These are phyloP conservation scores for Myxozyma neglecta DNA, from an alignment of 805 yeast species.

Conservation along the genomic window DNA sequence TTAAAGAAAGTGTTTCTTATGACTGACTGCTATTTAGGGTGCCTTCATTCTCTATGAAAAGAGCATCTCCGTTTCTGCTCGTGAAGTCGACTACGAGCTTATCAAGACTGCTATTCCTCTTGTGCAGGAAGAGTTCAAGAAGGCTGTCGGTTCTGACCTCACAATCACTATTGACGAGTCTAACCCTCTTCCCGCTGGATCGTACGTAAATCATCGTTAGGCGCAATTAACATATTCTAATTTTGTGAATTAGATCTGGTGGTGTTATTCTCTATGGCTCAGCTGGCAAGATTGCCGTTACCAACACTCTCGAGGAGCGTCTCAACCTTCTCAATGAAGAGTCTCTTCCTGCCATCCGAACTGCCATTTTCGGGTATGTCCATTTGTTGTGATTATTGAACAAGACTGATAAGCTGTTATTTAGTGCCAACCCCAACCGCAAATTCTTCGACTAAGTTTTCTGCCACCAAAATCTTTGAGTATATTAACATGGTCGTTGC, in stretches of 20 bases:
- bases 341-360: conserved; percentile 88
- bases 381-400: neutral
- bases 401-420: neutral
- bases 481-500: neutral
- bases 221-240: neutral
- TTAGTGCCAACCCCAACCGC: conserved; percentile 52
- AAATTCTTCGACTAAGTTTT: conserved; percentile 75
- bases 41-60: conserved; percentile 72
- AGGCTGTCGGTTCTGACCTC: conserved; percentile 58
- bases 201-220: conserved; percentile 23
- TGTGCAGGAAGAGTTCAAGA: conserved; percentile 64
- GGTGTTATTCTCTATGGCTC: conserved; percentile 76
- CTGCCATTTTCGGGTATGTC: conserved; percentile 74
- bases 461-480: neutral
- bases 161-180: conserved; percentile 57
- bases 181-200: conserved; percentile 57
- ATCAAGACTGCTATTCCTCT: conserved; percentile 62
- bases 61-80: conserved; percentile 61
- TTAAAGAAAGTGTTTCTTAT: conserved; percentile 30
- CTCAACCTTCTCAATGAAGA: conserved; percentile 75
- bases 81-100: conserved; percentile 60
- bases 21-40: conserved; percentile 36
- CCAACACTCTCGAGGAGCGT: conserved; percentile 94
- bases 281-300: conserved; percentile 79
- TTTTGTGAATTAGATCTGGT: conserved; percentile 53